Evolutionary conservation across 768 basidiomycete species (phyloP).

Genomic region (Boletellus ananiceps): DNA sequence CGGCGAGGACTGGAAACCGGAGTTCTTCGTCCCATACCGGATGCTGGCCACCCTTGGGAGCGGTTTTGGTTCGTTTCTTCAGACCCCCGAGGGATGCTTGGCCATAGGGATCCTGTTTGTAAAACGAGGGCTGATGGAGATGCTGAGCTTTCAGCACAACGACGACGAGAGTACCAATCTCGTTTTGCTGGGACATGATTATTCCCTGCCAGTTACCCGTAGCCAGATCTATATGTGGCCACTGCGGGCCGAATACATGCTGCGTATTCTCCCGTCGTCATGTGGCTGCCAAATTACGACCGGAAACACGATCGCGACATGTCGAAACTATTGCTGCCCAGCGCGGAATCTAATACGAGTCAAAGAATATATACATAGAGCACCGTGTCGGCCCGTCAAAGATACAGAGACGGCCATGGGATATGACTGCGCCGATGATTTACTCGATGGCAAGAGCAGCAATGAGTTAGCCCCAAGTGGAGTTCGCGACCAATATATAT

Average conservation of each 20-base stretch:
- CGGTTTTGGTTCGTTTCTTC: slow-evolving; percentile 65
- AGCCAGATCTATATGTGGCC: neutral
- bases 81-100: slow-evolving; percentile 55
- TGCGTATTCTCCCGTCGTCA: no score
- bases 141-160: slow-evolving; percentile 84
- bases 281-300: no score
- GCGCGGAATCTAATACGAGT: no score
- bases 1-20: slow-evolving; percentile 66
- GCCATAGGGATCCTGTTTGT: slow-evolving; percentile 89
- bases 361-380: no score
- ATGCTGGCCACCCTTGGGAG: slow-evolving; percentile 87
- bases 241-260: neutral
- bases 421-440: no score
- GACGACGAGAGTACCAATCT: slow-evolving; percentile 79
- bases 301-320: no score
- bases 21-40: slow-evolving; percentile 92
- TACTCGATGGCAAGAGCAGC: neutral
- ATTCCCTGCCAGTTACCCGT: no score
- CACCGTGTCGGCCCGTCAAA: no score
- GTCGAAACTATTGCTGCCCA: no score
- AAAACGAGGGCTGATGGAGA: slow-evolving; percentile 79
- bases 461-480: neutral
- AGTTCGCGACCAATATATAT: slow-evolving; percentile 70
- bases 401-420: no score
- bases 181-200: slow-evolving; percentile 32